A percentile compares a stretch with the other conserved stretches of the same genome.
Evolutionary conservation across 2,329 filamentous ascomycete genomes (phyloP).

Genomic region (Lomentospora prolificans): DNA sequence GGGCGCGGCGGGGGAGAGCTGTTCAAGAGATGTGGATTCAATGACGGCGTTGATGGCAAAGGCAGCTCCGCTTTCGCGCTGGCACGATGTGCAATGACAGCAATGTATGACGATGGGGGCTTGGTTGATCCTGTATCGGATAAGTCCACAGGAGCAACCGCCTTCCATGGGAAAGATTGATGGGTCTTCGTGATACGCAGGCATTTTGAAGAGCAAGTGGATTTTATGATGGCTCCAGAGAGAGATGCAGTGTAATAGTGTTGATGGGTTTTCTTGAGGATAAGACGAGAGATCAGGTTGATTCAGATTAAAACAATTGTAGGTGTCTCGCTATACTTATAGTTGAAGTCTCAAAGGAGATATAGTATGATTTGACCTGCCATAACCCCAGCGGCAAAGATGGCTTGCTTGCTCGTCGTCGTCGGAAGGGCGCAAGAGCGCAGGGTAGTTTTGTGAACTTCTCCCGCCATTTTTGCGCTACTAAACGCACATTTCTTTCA

Average conservation of each 20-base stretch:
- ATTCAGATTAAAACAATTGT: too few species aligned
- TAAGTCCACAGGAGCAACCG: not conserved
- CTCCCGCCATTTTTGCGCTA: too few species aligned
- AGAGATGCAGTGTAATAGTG: not conserved
- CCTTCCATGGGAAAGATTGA: slow-evolving; percentile 9
- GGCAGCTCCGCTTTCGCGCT: slow-evolving; percentile 31
- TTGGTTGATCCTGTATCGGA: slow-evolving; percentile 26
- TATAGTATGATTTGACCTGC: too few species aligned
- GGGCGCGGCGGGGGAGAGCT: not conserved
- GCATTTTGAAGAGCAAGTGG: not conserved
- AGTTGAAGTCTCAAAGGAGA: too few species aligned
- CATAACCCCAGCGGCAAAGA: too few species aligned
- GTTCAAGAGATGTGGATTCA: not conserved
- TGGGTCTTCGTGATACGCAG: slow-evolving; percentile 2
- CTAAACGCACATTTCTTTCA: too few species aligned
- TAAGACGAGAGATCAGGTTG: too few species aligned
- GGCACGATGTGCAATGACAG: slow-evolving; percentile 37
- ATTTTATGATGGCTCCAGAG: not conserved
- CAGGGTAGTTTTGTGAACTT: too few species aligned
- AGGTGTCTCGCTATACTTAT: too few species aligned
- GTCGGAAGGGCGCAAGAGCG: too few species aligned
- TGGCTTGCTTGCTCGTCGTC: too few species aligned
- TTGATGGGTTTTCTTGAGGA: too few species aligned
- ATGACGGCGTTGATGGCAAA: slow-evolving; percentile 28
- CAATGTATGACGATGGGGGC: slow-evolving; percentile 30